Percentiles rank a stretch among this genome's conserved stretches.
Evolutionary conservation across 2,329 filamentous ascomycete species (phyloP).

Genomic region (Verticillium longisporum): DNA sequence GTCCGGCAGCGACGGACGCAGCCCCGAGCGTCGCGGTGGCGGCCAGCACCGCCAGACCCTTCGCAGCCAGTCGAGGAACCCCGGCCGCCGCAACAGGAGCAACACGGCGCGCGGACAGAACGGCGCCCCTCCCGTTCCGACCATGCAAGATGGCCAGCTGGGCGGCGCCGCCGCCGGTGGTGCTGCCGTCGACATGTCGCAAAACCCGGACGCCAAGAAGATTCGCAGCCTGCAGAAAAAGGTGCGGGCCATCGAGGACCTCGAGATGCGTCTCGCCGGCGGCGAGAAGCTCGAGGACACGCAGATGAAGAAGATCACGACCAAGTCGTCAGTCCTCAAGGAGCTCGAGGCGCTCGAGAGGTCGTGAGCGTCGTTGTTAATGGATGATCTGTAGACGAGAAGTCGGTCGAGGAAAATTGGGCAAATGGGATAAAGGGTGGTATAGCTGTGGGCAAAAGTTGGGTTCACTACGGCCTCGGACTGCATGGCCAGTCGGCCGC

Average conservation of each 20-base stretch:
- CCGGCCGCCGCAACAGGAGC: slow-evolving; percentile 43
- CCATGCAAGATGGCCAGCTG: slow-evolving; percentile 16
- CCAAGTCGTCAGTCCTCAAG: slow-evolving; percentile 75
- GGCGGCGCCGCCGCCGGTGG: slow-evolving; percentile 12
- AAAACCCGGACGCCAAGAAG: slow-evolving; percentile 85
- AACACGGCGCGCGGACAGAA: slow-evolving; percentile 36
- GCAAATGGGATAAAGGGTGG: neutral
- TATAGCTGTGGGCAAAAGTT: neutral
- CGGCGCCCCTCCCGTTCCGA: slow-evolving; percentile 14
- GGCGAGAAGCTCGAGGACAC: slow-evolving; percentile 98
- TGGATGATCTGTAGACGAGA: no score
- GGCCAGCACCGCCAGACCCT: slow-evolving; percentile 33
- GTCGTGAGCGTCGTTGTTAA: neutral
- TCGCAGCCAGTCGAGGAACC: slow-evolving; percentile 50
- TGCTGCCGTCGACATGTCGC: slow-evolving; percentile 38
- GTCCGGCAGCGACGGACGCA: slow-evolving; percentile 48
- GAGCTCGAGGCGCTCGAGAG: slow-evolving; percentile 61
- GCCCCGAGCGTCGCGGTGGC: slow-evolving; percentile 54
- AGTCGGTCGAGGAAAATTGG: neutral
- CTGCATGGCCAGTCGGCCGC: neutral
- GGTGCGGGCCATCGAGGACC: slow-evolving; percentile 92
- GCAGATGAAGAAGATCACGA: slow-evolving; percentile 96
- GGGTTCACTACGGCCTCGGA: neutral
- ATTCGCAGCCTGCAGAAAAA: slow-evolving; percentile 91
- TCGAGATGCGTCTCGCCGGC: slow-evolving; percentile 91